Percentiles rank a stretch among this genome's conserved stretches.
These are phyloP conservation scores for Neonectria magnoliae DNA, from an alignment of 2,329 filamentous ascomycete species.

Conservation along the genomic window DNA sequence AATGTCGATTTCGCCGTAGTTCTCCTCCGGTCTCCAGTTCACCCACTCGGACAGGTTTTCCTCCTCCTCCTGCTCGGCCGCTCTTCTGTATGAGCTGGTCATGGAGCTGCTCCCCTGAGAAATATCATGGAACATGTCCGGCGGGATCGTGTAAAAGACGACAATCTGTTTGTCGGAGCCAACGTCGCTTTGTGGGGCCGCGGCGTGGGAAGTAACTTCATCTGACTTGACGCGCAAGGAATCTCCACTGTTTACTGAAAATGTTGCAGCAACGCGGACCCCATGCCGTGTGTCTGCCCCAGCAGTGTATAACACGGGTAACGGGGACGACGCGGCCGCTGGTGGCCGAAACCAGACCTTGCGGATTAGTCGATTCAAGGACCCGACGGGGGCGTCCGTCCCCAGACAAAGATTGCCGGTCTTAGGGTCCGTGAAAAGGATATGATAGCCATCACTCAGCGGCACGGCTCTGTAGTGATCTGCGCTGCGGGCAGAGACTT, in stretches of 20 bases:
- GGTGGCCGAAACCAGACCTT: constrained; percentile 64
- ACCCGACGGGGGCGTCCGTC: constrained; percentile 66
- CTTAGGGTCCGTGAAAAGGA: constrained; percentile 71
- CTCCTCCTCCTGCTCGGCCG: constrained; percentile 13
- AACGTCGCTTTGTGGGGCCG: constrained; percentile 15
- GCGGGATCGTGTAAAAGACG: constrained; percentile 69
- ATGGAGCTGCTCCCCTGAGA: constrained; percentile 25
- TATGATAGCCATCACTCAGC: constrained; percentile 71
- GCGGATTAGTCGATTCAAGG: constrained; percentile 60
- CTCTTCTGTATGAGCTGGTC: constrained; percentile 12
- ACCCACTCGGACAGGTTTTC: constrained; percentile 26
- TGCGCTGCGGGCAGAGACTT: constrained; percentile 55
- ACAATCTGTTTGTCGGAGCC: constrained; percentile 52
- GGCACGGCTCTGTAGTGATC: constrained; percentile 73
- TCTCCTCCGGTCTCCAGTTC: constrained; percentile 34
- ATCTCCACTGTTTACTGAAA: constrained; percentile 46
- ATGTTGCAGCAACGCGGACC: constrained; percentile 67
- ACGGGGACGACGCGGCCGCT: constrained; percentile 40
- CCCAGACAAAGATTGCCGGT: constrained; percentile 68
- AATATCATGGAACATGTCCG: constrained; percentile 61
- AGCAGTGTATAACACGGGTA: constrained; percentile 64
- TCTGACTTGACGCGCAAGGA: constrained; percentile 10
- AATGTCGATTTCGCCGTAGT: constrained; percentile 34
- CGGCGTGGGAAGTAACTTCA: constrained; percentile 13
- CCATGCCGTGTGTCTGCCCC: constrained; percentile 67